A percentile compares a stretch with the other conserved stretches of the same genome.
Evolutionary conservation across 2,329 filamentous ascomycete genomes (phyloP).

Genomic region (Aspergillus arachidicola): DNA sequence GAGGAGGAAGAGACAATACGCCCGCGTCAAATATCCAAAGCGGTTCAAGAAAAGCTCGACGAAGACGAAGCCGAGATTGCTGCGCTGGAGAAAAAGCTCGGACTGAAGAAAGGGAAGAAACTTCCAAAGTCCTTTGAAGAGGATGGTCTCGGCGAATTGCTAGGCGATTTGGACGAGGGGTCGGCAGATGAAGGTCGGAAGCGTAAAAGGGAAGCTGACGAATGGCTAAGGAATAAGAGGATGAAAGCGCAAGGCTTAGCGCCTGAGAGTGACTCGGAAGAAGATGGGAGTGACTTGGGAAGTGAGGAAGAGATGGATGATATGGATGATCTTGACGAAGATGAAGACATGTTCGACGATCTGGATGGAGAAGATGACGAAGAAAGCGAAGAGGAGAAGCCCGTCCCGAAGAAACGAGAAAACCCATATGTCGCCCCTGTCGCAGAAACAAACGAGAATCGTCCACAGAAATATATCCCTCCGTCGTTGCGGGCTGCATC

Average conservation of each 20-base stretch:
- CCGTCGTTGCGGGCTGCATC: constrained; percentile 73
- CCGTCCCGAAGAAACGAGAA: constrained; percentile 61
- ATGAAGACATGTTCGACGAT: constrained; percentile 28
- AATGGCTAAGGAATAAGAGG: constrained; percentile 62
- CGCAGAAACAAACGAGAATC: constrained; percentile 43
- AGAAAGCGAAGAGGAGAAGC: constrained; percentile 45
- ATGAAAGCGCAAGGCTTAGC: constrained; percentile 50
- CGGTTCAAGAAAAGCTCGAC: constrained; percentile 65
- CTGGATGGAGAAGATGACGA: constrained; percentile 30
- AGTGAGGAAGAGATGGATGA: constrained; percentile 31
- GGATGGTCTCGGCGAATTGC: constrained; percentile 78
- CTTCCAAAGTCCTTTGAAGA: constrained; percentile 74
- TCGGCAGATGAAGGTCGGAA: constrained; percentile 54
- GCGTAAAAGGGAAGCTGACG: constrained; percentile 65
- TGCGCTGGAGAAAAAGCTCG: constrained; percentile 82
- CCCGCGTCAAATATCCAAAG: constrained; percentile 33
- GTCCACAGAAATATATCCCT: constrained; percentile 76
- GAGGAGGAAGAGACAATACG: constrained; percentile 26
- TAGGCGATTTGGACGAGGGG: constrained; percentile 66
- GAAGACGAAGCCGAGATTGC: constrained; percentile 89
- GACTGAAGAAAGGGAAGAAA: constrained; percentile 75
- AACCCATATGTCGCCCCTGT: constrained; percentile 86
- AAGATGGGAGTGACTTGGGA: constrained; percentile 21
- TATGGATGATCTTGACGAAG: constrained; percentile 32
- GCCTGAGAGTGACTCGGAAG: constrained; percentile 26